A percentile compares a stretch with the other conserved stretches of the same genome.
phyloP scores from a whole-genome alignment of 768 basidiomycete species.

The Boletellus ananiceps region DNA sequence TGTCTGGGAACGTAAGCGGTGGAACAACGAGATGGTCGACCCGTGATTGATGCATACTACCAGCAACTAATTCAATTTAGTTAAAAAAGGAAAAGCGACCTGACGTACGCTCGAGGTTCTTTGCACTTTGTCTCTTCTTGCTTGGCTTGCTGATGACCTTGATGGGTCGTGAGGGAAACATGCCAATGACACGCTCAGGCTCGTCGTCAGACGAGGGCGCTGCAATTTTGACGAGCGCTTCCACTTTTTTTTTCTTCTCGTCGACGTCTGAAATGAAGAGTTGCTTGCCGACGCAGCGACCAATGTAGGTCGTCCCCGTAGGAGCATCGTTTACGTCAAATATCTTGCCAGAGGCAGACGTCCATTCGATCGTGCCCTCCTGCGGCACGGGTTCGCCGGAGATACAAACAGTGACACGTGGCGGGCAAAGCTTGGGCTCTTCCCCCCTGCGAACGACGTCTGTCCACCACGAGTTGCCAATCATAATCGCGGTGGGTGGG shows the following conservation, averaged over 20 bases:
- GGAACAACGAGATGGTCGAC: constrained; percentile 91
- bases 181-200: constrained; percentile 78
- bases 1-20: constrained; percentile 91
- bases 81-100: constrained; percentile 10
- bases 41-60: constrained; percentile 94
- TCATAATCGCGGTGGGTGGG: constrained; percentile 90
- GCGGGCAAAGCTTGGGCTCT: constrained; percentile 69
- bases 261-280: constrained; percentile 94
- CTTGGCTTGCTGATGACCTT: constrained; percentile 98
- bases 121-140: constrained; percentile 93
- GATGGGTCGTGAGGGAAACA: constrained; percentile 91
- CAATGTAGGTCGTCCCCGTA: constrained; percentile 82
- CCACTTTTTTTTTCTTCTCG: constrained; percentile 93
- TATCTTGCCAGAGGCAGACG: constrained; percentile 74
- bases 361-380: constrained; percentile 87
- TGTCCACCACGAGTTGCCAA: constrained; percentile 94
- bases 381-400: constrained; percentile 85
- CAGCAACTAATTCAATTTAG: constrained; percentile 12
- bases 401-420: constrained; percentile 83
- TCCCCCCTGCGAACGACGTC: constrained; percentile 72
- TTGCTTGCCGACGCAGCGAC: constrained; percentile 90
- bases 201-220: constrained; percentile 77
- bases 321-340: constrained; percentile 80
- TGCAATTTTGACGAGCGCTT: constrained; percentile 86
- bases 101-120: constrained; percentile 84